Percentiles rank a stretch among this genome's conserved stretches.
These are phyloP conservation scores for Cladosporium sp. DNA, from an alignment of 2,329 filamentous ascomycete genomes.

Conservation along the genomic window DNA sequence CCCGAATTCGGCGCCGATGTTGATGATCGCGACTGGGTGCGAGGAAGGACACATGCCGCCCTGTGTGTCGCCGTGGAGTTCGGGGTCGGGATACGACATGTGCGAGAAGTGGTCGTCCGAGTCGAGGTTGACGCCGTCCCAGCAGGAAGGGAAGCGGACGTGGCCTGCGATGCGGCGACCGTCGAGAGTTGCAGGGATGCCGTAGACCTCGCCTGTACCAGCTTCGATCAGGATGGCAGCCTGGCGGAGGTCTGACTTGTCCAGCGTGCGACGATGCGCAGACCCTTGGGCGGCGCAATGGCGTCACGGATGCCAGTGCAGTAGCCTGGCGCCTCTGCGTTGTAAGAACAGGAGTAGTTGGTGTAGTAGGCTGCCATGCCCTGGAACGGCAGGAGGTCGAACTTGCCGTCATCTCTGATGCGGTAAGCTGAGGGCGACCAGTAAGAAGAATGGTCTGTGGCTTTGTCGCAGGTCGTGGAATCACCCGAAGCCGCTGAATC, in stretches of 20 bases:
- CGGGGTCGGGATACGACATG: constrained; percentile 54
- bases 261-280: constrained; percentile 52
- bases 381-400: constrained; percentile 19
- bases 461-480: constrained; percentile 10
- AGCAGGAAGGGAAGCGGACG: constrained; percentile 69
- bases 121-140: constrained; percentile 58
- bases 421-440: constrained; percentile 71
- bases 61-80: constrained; percentile 19
- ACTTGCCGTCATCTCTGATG: constrained; percentile 52
- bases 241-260: constrained; percentile 5
- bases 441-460: constrained; percentile 52
- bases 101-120: constrained; percentile 60
- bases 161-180: constrained; percentile 52
- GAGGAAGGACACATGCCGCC: constrained; percentile 48
- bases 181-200: constrained; percentile 6
- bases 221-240: constrained; percentile 6
- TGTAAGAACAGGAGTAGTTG: constrained; percentile 10
- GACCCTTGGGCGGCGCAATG: constrained; percentile 62
- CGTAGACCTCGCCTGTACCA: constrained; percentile 6
- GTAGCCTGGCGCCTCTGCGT: constrained; percentile 7
- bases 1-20: constrained; percentile 32
- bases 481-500: background rate
- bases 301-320: constrained; percentile 2
- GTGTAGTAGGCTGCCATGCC: constrained; percentile 67
- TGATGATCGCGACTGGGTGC: constrained; percentile 52